Evolutionary conservation across 2,329 filamentous ascomycete genomes (phyloP).

Genomic region (Chalara sp.): DNA sequence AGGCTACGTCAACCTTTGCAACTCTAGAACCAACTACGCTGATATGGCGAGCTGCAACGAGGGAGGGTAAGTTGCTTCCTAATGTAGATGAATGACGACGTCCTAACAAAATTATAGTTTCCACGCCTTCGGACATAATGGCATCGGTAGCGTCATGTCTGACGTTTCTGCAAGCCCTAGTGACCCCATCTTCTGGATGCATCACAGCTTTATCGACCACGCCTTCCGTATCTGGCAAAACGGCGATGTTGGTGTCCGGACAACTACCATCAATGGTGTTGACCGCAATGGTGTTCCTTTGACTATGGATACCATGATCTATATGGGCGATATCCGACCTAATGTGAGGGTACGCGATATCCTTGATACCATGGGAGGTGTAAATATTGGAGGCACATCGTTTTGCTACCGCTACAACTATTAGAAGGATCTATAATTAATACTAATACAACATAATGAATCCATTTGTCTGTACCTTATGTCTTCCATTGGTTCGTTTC

Average conservation of each 20-base stretch:
- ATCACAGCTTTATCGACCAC: slow-evolving; percentile 11
- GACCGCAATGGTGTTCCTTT: slow-evolving; percentile 3
- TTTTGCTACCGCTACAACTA: slow-evolving; percentile 12
- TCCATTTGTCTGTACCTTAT: no score
- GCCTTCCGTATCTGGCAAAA: slow-evolving; percentile 11
- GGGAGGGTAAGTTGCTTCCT: slow-evolving; percentile 5
- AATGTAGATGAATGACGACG: neutral
- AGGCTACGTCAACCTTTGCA: slow-evolving; percentile 7
- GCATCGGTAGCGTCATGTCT: slow-evolving; percentile 10
- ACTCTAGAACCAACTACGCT: slow-evolving; percentile 6
- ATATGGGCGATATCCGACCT: slow-evolving; percentile 5
- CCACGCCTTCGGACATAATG: slow-evolving; percentile 11
- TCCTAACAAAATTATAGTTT: neutral
- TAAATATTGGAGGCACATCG: slow-evolving; percentile 1
- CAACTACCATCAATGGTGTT: slow-evolving; percentile 6
- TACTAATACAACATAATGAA: no score
- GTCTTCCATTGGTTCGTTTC: no score
- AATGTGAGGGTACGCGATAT: slow-evolving; percentile 7
- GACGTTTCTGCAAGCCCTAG: slow-evolving; percentile 5
- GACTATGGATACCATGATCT: slow-evolving; percentile 8
- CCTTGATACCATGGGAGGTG: slow-evolving; percentile 8
- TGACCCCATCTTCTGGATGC: slow-evolving; percentile 10
- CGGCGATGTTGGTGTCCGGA: slow-evolving; percentile 1
- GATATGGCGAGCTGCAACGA: slow-evolving; percentile 8
- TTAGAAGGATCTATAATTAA: neutral